These are phyloP conservation scores for Spongospora subterranea DNA, from an alignment of 208 protist genomes.

Conservation along the genomic window DNA sequence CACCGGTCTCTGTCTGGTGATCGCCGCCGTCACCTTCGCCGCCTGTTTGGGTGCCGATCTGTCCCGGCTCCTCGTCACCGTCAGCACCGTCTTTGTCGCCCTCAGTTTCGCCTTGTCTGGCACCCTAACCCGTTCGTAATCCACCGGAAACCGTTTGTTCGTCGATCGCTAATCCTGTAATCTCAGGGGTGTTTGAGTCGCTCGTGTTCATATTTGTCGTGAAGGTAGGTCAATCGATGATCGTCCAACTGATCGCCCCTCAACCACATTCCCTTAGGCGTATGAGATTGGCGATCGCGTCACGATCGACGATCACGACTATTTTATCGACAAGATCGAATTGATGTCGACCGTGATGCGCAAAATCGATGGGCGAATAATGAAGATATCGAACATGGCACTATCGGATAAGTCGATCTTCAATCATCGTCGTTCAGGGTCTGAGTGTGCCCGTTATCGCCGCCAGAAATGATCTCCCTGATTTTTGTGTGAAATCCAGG, in stretches of 20 bases:
- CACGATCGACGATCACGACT: conserved; percentile 40
- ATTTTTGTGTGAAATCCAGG: too few relatives aligned
- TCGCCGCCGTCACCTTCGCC: not conserved
- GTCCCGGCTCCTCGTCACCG: not conserved
- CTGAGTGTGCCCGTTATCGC: not conserved
- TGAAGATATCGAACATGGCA: not conserved
- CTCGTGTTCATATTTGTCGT: conserved; percentile 27
- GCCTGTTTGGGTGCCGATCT: not conserved
- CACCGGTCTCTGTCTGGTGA: not conserved
- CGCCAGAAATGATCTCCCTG: not conserved
- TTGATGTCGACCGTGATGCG: conserved; percentile 8
- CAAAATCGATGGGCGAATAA: not conserved
- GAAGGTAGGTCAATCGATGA: not conserved
- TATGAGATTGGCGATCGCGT: conserved; percentile 26
- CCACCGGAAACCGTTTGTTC: not conserved
- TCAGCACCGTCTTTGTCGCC: conserved; percentile 11
- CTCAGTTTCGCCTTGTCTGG: conserved; percentile 42
- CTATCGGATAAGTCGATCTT: not conserved
- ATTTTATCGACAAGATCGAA: conserved; percentile 10
- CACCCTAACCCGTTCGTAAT: not conserved
- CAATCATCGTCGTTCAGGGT: conserved; percentile 26
- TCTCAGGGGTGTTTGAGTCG: not conserved
- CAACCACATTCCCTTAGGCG: not conserved
- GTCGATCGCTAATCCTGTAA: not conserved
- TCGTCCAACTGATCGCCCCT: not conserved